A percentile compares a stretch with the other conserved stretches of the same genome.
These are phyloP conservation scores for Clavariopsis aquatica DNA, from an alignment of 495 filamentous ascomycete species.

Conservation along the genomic window DNA sequence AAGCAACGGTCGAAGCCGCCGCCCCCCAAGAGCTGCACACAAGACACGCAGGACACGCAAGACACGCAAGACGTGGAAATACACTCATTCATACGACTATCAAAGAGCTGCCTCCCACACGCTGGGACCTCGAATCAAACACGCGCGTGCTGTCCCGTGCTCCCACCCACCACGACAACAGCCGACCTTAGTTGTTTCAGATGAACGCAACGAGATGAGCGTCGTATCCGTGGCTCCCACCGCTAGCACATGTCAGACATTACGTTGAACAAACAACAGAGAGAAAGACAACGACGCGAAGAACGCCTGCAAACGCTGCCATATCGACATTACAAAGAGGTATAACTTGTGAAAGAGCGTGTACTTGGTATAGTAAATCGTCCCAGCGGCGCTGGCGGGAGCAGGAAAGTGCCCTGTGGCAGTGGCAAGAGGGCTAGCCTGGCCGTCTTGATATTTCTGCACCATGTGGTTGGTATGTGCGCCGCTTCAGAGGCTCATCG, in stretches of 20 bases:
- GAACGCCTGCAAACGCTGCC: not conserved
- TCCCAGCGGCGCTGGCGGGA: too few relatives aligned
- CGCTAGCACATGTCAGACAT: not conserved
- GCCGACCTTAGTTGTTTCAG: slow-evolving; percentile 22
- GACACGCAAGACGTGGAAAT: not conserved
- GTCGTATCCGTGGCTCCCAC: slow-evolving; percentile 1
- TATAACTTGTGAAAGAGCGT: not conserved
- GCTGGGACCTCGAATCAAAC: not conserved
- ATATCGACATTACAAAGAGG: not conserved
- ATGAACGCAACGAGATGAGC: slow-evolving; percentile 10
- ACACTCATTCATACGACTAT: not conserved
- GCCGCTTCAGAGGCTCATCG: too few relatives aligned
- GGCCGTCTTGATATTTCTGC: not conserved
- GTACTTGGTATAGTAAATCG: too few relatives aligned
- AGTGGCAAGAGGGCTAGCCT: not conserved
- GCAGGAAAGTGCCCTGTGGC: too few relatives aligned
- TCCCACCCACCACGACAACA: not conserved
- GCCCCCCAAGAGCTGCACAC: too few relatives aligned
- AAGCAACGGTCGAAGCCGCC: too few relatives aligned
- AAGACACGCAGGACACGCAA: not conserved
- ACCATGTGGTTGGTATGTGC: not conserved
- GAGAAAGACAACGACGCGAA: not conserved
- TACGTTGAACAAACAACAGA: not conserved
- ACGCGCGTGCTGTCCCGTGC: not conserved
- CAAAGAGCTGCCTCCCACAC: not conserved